Base-by-base conservation (phyloP, 1,139 yeast species). In the Kodamaea fungicola region DNA sequence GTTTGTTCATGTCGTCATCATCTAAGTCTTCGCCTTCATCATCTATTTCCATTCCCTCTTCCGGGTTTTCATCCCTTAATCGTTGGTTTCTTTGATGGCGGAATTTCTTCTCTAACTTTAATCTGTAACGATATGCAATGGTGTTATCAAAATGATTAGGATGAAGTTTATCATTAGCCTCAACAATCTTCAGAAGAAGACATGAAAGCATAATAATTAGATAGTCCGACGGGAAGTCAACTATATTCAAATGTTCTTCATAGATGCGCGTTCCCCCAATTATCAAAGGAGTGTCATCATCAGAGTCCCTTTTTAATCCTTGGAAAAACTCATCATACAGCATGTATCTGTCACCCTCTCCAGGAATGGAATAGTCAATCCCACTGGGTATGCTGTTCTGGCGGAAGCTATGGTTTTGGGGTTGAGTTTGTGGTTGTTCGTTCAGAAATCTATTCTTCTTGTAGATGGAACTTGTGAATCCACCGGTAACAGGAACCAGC, bases 151-250 rank as follows among this genome's bases (percentile, higher is more conserved):
- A 78, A 55, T 80, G 85, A 45, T 80, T 82, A 2, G 90, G 88
- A 52, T 83, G 89, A 28, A 87, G 65, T 35, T 79, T 73, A 59
- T 92, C 98, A 61, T 92, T 92, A n/a, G 96, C 90, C 52, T 85
- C 94, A 32, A 90, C 84, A 32, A 92, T 89, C 55, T 86, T 87
- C 44, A 87, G 87, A 35, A 92, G 67, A 34, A 90, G 67, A 23
- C 95, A 84, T 21, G 96, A 79, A 33, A 92, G 71, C 97, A 92
- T 90, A 38, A 80, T 60, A 32, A 92, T 72, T 25, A 92, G 72
- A 46, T 86, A 94, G 41, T 83, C 78, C 2, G 86, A 89, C 0
- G 96, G 90, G 54, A 82, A 87, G 32, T 81, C 86, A 10, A 88
- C 90, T 38, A 90, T 86, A 55, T 87, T 88, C 42, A 86, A 67